Evolutionary conservation across 345 rosid species (phyloP).

Genomic region (Zanthoxylum bungeanum): DNA sequence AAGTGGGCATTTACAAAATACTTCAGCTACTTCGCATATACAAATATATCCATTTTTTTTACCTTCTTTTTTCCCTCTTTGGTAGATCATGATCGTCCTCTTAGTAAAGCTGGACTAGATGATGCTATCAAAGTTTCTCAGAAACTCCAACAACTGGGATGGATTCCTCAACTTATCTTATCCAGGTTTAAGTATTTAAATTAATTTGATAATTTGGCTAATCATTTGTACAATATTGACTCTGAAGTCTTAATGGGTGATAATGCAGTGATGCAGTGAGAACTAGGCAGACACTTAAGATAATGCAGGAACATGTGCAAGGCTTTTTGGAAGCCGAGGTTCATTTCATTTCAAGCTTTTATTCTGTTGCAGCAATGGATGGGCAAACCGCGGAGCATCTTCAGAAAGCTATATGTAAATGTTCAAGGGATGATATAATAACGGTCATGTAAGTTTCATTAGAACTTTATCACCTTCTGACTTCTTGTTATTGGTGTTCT

Average conservation of each 20-base stretch:
- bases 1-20: no score
- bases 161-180: conserved; percentile 89
- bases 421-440: conserved; percentile 58
- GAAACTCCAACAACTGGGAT: conserved; percentile 68
- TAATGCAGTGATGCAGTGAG: conserved; percentile 73
- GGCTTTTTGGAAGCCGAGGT: conserved; percentile 68
- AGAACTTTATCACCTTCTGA: not conserved
- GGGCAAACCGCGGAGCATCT: conserved; percentile 96
- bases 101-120: conserved; percentile 55
- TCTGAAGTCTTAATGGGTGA: conserved; percentile 3
- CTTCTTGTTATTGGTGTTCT: not conserved
- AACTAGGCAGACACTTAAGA: conserved; percentile 67
- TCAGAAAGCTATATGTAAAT: conserved; percentile 61
- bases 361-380: conserved; percentile 95
- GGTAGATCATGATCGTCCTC: conserved; percentile 89
- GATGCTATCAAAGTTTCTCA: conserved; percentile 66
- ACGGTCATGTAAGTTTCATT: conserved; percentile 72
- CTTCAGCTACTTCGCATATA: no score
- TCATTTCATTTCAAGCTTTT: conserved; percentile 86
- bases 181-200: conserved; percentile 41
- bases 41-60: not conserved
- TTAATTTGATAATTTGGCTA: not conserved
- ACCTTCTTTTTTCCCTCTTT: not conserved
- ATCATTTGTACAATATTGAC: not conserved
- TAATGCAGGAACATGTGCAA: conserved; percentile 84